Percentiles rank a stretch among this genome's conserved stretches.
Evolutionary conservation across 352 stramenopile genomes (phyloP).

Genomic region (Pythium myriotylum): DNA sequence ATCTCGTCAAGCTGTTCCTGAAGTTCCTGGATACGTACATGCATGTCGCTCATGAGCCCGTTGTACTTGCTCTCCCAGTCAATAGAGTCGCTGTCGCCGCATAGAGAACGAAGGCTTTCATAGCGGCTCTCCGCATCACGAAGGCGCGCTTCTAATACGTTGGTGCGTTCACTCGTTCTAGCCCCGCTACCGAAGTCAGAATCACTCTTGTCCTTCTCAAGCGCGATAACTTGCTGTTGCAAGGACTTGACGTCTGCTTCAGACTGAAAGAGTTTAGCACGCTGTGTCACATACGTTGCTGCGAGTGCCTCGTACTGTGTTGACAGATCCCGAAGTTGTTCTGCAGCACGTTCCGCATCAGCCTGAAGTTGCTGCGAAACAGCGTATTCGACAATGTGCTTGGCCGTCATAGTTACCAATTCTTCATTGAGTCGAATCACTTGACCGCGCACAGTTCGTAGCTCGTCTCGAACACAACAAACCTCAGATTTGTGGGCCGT

Average conservation of each 20-base stretch:
- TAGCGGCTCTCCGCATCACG: slow-evolving; percentile 14
- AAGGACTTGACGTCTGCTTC: slow-evolving; percentile 4
- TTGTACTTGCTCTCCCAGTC: slow-evolving; percentile 31
- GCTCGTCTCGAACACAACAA: slow-evolving; percentile 25
- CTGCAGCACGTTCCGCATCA: background rate
- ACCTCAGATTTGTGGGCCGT: slow-evolving; percentile 26
- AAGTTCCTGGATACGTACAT: slow-evolving; percentile 28
- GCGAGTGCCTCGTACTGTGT: slow-evolving; percentile 11
- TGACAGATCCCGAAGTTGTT: background rate
- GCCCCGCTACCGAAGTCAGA: background rate
- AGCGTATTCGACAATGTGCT: slow-evolving; percentile 16
- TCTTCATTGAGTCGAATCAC: slow-evolving; percentile 1
- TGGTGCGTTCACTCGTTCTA: background rate
- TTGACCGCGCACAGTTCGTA: slow-evolving; percentile 5
- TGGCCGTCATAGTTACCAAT: slow-evolving; percentile 9
- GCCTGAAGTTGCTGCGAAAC: slow-evolving; percentile 8
- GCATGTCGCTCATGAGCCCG: slow-evolving; percentile 28
- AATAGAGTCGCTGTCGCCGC: slow-evolving; percentile 14
- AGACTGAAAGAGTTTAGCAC: slow-evolving; percentile 3
- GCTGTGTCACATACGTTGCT: slow-evolving; percentile 16
- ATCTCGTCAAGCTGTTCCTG: slow-evolving; percentile 27
- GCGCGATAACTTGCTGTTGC: background rate
- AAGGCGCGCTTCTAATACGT: slow-evolving; percentile 3
- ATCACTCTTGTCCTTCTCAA: background rate
- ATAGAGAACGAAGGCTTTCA: slow-evolving; percentile 8